These are phyloP conservation scores for Monosporascus sp. DNA, from an alignment of 2,329 filamentous ascomycete species.

Conservation along the genomic window DNA sequence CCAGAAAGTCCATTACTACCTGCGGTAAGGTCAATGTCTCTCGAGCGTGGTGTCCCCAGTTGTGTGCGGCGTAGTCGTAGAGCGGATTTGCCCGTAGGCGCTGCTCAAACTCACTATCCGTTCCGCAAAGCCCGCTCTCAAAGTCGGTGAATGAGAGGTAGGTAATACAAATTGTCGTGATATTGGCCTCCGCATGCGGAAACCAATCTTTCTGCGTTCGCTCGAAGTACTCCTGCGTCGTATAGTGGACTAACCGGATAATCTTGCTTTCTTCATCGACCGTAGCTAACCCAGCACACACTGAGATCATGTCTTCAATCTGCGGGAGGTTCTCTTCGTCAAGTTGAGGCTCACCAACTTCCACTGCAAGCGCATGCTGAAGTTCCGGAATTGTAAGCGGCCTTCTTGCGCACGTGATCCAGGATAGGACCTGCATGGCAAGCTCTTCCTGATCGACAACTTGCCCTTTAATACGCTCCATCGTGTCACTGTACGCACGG, in stretches of 20 bases:
- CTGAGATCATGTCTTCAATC: constrained; percentile 28
- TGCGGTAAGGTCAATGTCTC: background rate
- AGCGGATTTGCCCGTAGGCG: constrained; percentile 1
- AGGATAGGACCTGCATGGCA: constrained; percentile 34
- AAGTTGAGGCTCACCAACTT: constrained; percentile 19
- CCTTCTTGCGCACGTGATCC: constrained; percentile 34
- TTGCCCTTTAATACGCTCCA: constrained; percentile 39
- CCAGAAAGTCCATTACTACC: background rate
- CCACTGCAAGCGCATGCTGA: constrained; percentile 36
- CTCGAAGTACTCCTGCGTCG: constrained; percentile 38
- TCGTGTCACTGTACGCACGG: constrained; percentile 34
- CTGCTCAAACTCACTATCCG: background rate
- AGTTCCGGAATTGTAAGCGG: constrained; percentile 31
- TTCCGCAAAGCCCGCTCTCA: background rate
- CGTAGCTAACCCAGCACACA: constrained; percentile 37
- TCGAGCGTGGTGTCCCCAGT: constrained; percentile 8
- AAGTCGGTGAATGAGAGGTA: constrained; percentile 29
- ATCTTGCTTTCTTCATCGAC: constrained; percentile 33
- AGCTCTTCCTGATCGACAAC: constrained; percentile 22
- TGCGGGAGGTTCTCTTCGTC: constrained; percentile 31
- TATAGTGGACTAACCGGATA: constrained; percentile 40
- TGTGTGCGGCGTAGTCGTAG: constrained; percentile 4
- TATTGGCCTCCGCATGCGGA: constrained; percentile 19
- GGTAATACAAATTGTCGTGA: constrained; percentile 26
- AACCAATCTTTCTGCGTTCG: constrained; percentile 24